Base-by-base conservation (phyloP, 139 green algal species). In the Klebsormidium nitens region DNA sequence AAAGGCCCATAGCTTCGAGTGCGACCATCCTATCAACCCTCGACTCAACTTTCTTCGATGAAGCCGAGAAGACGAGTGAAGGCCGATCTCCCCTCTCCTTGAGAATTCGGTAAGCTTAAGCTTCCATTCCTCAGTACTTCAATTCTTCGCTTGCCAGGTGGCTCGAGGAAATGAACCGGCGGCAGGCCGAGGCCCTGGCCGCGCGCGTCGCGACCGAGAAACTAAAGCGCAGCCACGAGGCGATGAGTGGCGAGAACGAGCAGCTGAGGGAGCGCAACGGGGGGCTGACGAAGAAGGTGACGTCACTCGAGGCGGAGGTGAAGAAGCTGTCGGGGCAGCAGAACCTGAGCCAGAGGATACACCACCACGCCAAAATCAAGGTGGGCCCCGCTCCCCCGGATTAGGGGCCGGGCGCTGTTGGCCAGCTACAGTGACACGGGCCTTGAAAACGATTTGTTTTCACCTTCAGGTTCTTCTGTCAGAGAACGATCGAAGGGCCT, bases 291-390 rank as follows among this genome's bases (percentile, higher is more conserved):
- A 32, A 63, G 55, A 11, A 38, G 31, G 55, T 63, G 55, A 63
- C 46, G 23, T 23, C 46, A 55, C 46, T 55, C 23, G 46, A 11
- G 11, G 17, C 11, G 29, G 55, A 63, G 29, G 55, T 63, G 31
- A 17, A 11, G 55, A 63, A 63, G 55, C 31, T 63, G 11, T 11
- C 55, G 31, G 55, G 55, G 31, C 55, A 63, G 55, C 55, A 63
- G 55, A 63, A 63, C 31, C 55, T 63, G 31, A 63, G 17, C 55
- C 55, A 63, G 55, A 11, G 55, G 11, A 63, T 63, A 11, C 55
- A 63, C 11, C 55, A 63, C 55, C 55, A 63, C 31, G 55, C 31
- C 11, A 63, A 63, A 17, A 63, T 63, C 11, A 63, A 63, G 55
- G 55, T 55, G 23, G 23, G 23, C 23, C 46, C 23, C 46, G 46